Conservation (phyloP, 768 basidiomycete genomes). For the Coprinopsis cinerea region DNA sequence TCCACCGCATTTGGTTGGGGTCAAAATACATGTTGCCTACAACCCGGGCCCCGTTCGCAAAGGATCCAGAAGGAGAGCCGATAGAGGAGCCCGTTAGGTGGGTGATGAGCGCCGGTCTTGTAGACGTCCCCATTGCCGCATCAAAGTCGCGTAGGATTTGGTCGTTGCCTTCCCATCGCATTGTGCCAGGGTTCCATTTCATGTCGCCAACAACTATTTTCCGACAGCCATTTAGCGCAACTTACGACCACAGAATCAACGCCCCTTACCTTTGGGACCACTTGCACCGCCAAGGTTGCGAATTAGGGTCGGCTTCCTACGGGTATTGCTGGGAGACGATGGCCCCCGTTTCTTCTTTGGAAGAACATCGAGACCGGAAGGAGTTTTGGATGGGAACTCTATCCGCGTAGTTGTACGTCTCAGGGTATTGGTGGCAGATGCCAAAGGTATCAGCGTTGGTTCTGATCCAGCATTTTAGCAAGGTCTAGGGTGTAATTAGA, state of each 20-base stretch:
- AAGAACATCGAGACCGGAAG: slow-evolving; percentile 24
- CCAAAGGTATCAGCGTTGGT: slow-evolving; percentile 21
- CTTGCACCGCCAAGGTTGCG: slow-evolving; percentile 67
- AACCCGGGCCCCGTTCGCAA: slow-evolving; percentile 74
- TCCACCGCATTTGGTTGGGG: slow-evolving; percentile 91
- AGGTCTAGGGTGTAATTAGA: slow-evolving; percentile 8
- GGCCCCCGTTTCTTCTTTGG: slow-evolving; percentile 51
- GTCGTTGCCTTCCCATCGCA: slow-evolving; percentile 98
- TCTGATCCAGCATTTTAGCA: slow-evolving; percentile 18
- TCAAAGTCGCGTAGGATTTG: slow-evolving; percentile 89
- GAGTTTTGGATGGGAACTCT: slow-evolving; percentile 42
- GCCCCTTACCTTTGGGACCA: slow-evolving; percentile 64
- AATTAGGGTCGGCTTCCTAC: slow-evolving; percentile 82
- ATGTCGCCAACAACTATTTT: slow-evolving; percentile 95
- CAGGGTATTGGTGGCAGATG: slow-evolving; percentile 45
- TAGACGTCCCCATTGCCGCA: slow-evolving; percentile 70
- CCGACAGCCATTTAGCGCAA: background rate
- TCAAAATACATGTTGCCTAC: slow-evolving; percentile 99
- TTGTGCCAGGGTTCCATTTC: slow-evolving; percentile 89
- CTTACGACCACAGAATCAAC: background rate
- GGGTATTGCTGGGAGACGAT: slow-evolving; percentile 39
- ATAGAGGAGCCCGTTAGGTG: slow-evolving; percentile 87
- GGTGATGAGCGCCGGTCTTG: slow-evolving; percentile 92
- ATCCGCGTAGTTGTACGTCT: slow-evolving; percentile 51
- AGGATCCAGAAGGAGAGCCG: slow-evolving; percentile 70